Evolutionary conservation across 2,329 filamentous ascomycete species (phyloP), one percentile per base, ranked within the genome.

Genomic region (Fusarium camptoceras): DNA sequence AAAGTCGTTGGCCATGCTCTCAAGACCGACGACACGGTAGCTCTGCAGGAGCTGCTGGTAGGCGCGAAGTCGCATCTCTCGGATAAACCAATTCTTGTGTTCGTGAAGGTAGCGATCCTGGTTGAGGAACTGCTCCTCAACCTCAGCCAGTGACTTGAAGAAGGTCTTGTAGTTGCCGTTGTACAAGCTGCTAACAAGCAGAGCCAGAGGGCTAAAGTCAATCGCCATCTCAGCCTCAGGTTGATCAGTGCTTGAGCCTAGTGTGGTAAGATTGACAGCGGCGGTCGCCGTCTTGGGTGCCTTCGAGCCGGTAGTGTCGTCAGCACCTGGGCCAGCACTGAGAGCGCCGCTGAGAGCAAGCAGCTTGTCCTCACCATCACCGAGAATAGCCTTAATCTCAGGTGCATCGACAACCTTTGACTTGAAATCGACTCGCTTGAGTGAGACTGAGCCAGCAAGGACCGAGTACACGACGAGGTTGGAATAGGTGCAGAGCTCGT

Each of bases 401-500:
- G 96, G 95, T 10, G 96, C 96, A 80, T 99, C 96, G 42, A 99
- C 95, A 27, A 99, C 96, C 85, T 98, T 98, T 72, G 93, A 93
- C 86, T 99, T 99, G 88, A 99, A 99, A 81, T 99, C 96, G 34
- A 98, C 94, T 50, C 96, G 92, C 85, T 98, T 97, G 59, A 99
- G 88, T 47, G 95, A 96, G 25, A 98, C 91, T 9, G 94, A 97
- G 63, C 96, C 96, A 37, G 96, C 94, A 34, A 99, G 90, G 24
- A 98, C 95, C 3, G 96, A 94, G 84, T 98, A 99, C 60, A 98
- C 91, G 54, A 99, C 96, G 25, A 99, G 89, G 66, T 89, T 92
- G 63, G 94, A 97, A 85, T 99, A 99, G 72, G 92, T 95, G 89
- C 96, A 99, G 51, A 99, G 89, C 82, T 99, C 96, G 84, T 98